Evolutionary conservation across 148 eudicot species (phyloP), one percentile per base, ranked within the genome.

Genomic region (Rhododendron molle): DNA sequence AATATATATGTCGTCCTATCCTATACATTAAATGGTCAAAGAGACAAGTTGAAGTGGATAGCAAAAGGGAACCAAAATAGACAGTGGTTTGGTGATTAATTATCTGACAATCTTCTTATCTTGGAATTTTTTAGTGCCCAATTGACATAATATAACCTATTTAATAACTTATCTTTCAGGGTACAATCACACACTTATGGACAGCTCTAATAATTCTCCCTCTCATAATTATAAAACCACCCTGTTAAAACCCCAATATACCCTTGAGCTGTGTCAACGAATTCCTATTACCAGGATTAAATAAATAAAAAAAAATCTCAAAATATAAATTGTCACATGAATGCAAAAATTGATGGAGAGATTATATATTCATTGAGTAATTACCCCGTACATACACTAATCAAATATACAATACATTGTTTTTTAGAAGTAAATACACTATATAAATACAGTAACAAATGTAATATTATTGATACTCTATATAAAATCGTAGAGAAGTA

Each of bases 1-100:
- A 40, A 40, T 40, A 58, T 58, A 65, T 65, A n/a, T 65, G 9
- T n/a, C 30, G 14, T 65, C 26, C 28, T 71, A 32, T 65, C 26
- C 28, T 71, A 32, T 30, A 13, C 20, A 71, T 30, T 26, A 5
- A 30, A 30, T 52, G 69, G 74, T 82, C 76, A 65, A 82, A 67
- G 54, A 28, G 78, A 44, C 77, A 83, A 13, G 16, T n/a, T 83
- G 40, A 26, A 67, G 85, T 83, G 85, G 85, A 83, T 83, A 46
- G 58, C 76, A 82, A 26, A 43, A 47, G 34, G 15, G 44, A n/a
- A 2, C 15, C 49, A 83, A 65, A 67, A 28, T 44, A 69, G 78
- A 83, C 46, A 67, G 46, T 52, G 54, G 38, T n/a, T 82, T 82
- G 76, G 84, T 82, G 84, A 40, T 60, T 58, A 81, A 81, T 81